Conservation (phyloP, 805 yeast species). For the Cyberlindnera mycetangii region DNA sequence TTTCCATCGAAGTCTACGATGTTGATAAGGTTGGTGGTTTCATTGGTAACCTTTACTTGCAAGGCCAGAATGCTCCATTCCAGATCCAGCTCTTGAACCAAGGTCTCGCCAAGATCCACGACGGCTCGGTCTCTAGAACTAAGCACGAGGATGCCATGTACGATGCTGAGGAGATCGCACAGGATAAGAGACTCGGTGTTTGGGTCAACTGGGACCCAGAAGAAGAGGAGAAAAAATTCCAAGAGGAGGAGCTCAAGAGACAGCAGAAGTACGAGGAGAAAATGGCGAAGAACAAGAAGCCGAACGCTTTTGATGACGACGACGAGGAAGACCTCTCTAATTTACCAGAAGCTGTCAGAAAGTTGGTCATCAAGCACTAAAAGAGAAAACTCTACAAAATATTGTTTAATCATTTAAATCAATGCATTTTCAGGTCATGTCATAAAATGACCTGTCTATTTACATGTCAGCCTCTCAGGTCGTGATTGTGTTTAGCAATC, state of each 20-base stretch:
- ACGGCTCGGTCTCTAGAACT: conserved; percentile 57
- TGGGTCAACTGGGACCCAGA: conserved; percentile 61
- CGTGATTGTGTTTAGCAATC: neutral
- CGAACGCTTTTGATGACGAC: conserved; percentile 25
- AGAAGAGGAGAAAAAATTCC: conserved; percentile 32
- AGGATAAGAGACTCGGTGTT: conserved; percentile 50
- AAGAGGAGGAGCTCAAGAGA: conserved; percentile 26
- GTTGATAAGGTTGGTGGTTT: conserved; percentile 80
- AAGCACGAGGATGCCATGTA: conserved; percentile 51
- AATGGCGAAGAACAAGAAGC: conserved; percentile 20
- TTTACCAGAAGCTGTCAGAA: conserved; percentile 30
- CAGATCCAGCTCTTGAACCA: conserved; percentile 54
- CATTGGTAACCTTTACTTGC: conserved; percentile 63
- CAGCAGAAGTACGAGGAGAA: conserved; percentile 26
- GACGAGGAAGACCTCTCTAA: conserved; percentile 27
- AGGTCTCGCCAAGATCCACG: conserved; percentile 68
- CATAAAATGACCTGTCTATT: conserved; percentile 1
- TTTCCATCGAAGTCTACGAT: conserved; percentile 63
- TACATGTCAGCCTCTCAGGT: conserved; percentile 2
- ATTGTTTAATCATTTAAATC: neutral
- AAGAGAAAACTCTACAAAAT: neutral
- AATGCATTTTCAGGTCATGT: neutral
- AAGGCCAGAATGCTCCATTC: conserved; percentile 49
- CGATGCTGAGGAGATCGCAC: conserved; percentile 64
- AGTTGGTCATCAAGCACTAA: conserved; percentile 20